A percentile compares a stretch with the other conserved stretches of the same genome.
These are phyloP conservation scores for Taiozyma sp. DNA, from an alignment of 1,139 yeast species.

Conservation along the genomic window DNA sequence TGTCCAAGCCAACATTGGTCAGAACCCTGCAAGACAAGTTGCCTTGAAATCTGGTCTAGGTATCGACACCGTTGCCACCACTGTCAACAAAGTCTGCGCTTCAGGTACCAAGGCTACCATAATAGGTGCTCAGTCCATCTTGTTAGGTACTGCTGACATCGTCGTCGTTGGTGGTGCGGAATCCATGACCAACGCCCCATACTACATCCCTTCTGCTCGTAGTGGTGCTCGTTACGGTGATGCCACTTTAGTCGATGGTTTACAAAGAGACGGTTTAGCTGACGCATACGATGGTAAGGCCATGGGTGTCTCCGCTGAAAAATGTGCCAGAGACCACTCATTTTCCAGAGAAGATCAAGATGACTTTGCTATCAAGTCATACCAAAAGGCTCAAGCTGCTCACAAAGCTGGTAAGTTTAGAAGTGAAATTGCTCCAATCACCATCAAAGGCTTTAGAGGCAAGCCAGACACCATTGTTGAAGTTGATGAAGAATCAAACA, in stretches of 20 bases:
- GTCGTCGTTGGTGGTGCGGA: conserved; percentile 98
- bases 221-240: conserved; percentile 89
- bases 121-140: conserved; percentile 84
- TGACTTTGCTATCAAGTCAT: conserved; percentile 62
- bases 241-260: conserved; percentile 71
- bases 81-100: conserved; percentile 96
- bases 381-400: conserved; percentile 78
- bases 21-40: conserved; percentile 97
- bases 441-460: conserved; percentile 87
- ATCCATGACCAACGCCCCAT: conserved; percentile 95
- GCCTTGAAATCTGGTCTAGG: conserved; percentile 87
- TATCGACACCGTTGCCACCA: conserved; percentile 74
- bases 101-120: conserved; percentile 92
- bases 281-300: conserved; percentile 85
- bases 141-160: conserved; percentile 86
- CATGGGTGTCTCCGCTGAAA: conserved; percentile 97
- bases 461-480: conserved; percentile 76
- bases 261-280: conserved; percentile 85
- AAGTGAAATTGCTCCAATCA: conserved; percentile 78
- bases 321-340: conserved; percentile 74
- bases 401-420: conserved; percentile 75
- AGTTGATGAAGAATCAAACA: conserved; percentile 66
- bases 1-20: conserved; percentile 90
- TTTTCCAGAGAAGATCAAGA: conserved; percentile 71
- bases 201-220: conserved; percentile 85